phyloP scores from a whole-genome alignment of 1,139 yeast genomes.

The Geotrichum reessii region DNA sequence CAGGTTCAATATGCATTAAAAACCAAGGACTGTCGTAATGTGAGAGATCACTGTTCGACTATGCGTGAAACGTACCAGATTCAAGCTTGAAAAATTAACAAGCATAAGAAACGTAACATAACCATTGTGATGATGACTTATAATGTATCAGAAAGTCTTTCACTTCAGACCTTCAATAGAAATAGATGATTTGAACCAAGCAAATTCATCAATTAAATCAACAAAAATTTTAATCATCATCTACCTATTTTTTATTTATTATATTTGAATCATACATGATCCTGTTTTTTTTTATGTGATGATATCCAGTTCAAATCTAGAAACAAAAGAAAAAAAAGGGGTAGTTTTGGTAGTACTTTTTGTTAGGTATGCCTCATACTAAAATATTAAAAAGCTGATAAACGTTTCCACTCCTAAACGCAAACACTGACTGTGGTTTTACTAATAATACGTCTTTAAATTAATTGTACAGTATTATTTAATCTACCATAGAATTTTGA shows the following conservation, averaged over 20 bases:
- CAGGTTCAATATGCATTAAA: too few species aligned
- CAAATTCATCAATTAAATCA: neutral
- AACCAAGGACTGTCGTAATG: too few species aligned
- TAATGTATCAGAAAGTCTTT: too few species aligned
- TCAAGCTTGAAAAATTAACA: neutral
- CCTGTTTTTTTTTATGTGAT: neutral
- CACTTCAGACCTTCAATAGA: too few species aligned
- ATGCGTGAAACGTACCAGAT: neutral
- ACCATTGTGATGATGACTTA: neutral
- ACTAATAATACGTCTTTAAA: neutral
- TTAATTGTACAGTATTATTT: neutral
- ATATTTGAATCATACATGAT: neutral
- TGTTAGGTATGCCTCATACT: too few species aligned
- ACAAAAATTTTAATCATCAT: neutral
- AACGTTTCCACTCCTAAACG: too few species aligned
- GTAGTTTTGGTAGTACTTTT: neutral
- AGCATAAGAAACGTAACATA: neutral
- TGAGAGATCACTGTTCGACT: too few species aligned
- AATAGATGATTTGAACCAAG: neutral
- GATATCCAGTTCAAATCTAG: neutral
- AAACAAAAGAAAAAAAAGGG: neutral
- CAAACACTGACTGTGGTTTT: neutral
- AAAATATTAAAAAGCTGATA: too few species aligned
- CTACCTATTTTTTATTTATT: neutral
- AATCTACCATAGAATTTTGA: too few species aligned